Base-by-base conservation (phyloP, 768 basidiomycete species). In the Chlorophyllum brunneum region DNA sequence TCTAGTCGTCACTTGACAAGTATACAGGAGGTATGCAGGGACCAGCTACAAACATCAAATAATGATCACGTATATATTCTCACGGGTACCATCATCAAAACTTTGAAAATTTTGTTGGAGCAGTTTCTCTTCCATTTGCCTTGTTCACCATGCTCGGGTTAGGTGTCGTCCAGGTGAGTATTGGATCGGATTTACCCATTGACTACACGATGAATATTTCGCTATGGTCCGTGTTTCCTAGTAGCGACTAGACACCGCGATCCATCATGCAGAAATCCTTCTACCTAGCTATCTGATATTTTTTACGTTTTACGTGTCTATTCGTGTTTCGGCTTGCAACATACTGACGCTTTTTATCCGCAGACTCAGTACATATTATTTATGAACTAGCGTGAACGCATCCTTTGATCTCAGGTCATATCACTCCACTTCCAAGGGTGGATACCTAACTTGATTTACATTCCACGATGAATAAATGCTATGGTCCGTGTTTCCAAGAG, bases 201-300 rank as follows among this genome's bases (percentile, higher is more conserved):
- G 54, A 43, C 54, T 59, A 61, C 59, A 52, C 47, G 85, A 91
- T 88, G 88, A 89, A 69, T 69, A 57, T 65, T n/a, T 58, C 67
- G 87, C 87, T 88, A 88, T 91, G 91, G 90, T 92, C 89, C 90
- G 90, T 91, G 89, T 92, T 92, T 88, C 90, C 81, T 84, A 92
- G 87, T 83, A 81, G 86, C 83, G 88, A 83, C 76, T 86, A 93
- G 90, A 92, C 86, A 88, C 80, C 88, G 85, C 86, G 82, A 80
- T 70, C 71, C 70, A 75, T 67, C 67, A 73, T 90, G 88, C 85
- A 74, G 88, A 91, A 87, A 29, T 64, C 61, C 56, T 59, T 61
- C 65, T 66, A 77, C 86, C 78, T 84, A 80, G 86, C 85, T 67
- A 62, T 81, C 88, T 91, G 89, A 91, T 41, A 56, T 54, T 56